These are phyloP conservation scores for Osmanthus fragrans DNA, from an alignment of 257 asterid species.

Conservation along the genomic window DNA sequence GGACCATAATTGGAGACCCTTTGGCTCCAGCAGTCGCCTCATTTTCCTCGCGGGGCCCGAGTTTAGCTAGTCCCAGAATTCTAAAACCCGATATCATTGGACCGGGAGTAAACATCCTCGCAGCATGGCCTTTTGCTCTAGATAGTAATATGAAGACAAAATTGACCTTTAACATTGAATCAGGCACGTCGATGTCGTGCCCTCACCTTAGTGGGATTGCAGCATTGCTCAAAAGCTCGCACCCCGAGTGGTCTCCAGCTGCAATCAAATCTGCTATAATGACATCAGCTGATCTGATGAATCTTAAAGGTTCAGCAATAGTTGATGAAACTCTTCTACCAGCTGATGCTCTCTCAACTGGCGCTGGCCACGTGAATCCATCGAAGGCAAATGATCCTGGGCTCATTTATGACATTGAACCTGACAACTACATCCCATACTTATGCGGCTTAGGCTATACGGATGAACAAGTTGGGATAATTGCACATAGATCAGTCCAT, in stretches of 20 bases:
- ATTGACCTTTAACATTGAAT: constrained; percentile 25
- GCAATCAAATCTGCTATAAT: constrained; percentile 40
- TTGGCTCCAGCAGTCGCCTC: constrained; percentile 28
- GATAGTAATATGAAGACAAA: constrained; percentile 15
- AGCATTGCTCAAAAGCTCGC: constrained; percentile 32
- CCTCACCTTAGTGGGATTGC: constrained; percentile 43
- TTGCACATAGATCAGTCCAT: constrained; percentile 12
- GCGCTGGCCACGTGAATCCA: constrained; percentile 45
- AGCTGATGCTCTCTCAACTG: constrained; percentile 29
- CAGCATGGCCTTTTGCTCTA: constrained; percentile 36
- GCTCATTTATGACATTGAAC: constrained; percentile 31
- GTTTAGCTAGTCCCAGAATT: constrained; percentile 27
- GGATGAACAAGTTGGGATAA: constrained; percentile 25
- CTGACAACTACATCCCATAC: constrained; percentile 31
- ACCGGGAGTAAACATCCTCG: constrained; percentile 40
- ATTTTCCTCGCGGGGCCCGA: constrained; percentile 41
- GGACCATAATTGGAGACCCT: constrained; percentile 31
- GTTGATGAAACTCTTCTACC: constrained; percentile 27
- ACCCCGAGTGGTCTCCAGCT: constrained; percentile 42
- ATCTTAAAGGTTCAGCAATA: constrained; percentile 11
- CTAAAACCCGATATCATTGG: constrained; percentile 45
- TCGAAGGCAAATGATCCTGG: constrained; percentile 39
- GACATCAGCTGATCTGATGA: constrained; percentile 29
- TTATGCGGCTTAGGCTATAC: constrained; percentile 39
- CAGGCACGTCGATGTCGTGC: constrained; percentile 43